phyloP scores from a whole-genome alignment of 306 rosid genomes.

The peach (Prunus persica) region DNA sequence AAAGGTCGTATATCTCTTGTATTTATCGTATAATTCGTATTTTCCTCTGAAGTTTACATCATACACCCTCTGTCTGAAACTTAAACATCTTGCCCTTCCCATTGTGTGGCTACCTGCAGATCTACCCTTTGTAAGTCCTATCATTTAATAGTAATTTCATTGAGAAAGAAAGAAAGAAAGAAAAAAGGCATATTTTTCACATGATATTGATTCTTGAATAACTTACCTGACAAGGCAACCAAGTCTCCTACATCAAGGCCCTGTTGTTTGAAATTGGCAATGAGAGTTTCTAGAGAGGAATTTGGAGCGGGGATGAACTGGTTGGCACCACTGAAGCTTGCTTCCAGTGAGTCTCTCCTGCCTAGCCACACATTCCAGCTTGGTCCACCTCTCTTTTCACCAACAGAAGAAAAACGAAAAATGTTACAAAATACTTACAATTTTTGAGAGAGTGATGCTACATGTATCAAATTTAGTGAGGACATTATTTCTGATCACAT shows the following conservation, averaged over 20 bases:
- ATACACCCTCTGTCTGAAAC: constrained; percentile 67
- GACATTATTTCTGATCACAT: not conserved
- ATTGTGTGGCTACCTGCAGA: constrained; percentile 80
- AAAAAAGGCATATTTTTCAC: too few relatives aligned
- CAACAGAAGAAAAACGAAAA: not conserved
- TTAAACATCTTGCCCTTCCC: constrained; percentile 79
- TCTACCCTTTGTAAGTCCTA: not conserved
- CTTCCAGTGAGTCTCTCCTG: constrained; percentile 72
- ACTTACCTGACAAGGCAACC: constrained; percentile 67
- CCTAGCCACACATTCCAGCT: constrained; percentile 70
- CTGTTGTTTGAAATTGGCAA: constrained; percentile 55
- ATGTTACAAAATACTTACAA: not conserved
- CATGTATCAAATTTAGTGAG: not conserved
- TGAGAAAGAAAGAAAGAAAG: too few relatives aligned
- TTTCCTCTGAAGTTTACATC: constrained; percentile 34
- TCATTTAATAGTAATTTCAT: not conserved
- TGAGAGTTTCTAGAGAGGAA: constrained; percentile 66
- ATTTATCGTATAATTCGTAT: constrained; percentile 44
- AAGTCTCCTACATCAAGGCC: constrained; percentile 70
- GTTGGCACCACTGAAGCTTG: constrained; percentile 79
- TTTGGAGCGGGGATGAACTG: constrained; percentile 75
- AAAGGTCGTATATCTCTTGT: constrained; percentile 54
- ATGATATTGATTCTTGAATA: too few relatives aligned
- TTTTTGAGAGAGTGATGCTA: not conserved
- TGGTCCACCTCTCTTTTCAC: constrained; percentile 77